phyloP scores from a whole-genome alignment of 2,329 filamentous ascomycete species.

The Ceratocystis colombiana region DNA sequence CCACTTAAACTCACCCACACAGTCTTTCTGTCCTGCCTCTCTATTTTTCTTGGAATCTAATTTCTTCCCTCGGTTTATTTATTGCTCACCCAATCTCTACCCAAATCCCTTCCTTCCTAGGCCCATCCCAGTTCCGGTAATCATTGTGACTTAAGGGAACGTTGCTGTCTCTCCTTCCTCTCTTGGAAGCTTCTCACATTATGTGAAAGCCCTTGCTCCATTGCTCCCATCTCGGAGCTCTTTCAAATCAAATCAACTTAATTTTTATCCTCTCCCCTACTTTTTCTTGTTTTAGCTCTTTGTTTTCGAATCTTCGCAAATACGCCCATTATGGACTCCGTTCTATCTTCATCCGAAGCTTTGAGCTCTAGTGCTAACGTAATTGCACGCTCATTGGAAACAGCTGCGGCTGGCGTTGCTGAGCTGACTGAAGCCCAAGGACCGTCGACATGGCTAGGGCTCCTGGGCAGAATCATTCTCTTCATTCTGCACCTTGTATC shows the following conservation, averaged over 20 bases:
- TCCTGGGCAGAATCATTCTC: constrained; percentile 47
- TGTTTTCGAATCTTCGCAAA: neutral
- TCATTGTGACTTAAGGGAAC: constrained; percentile 13
- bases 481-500: constrained; percentile 47
- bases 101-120: neutral
- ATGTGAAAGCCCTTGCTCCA: constrained; percentile 22
- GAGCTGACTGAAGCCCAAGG: constrained; percentile 20
- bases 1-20: constrained; percentile 23
- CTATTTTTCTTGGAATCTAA: constrained; percentile 4
- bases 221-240: constrained; percentile 25
- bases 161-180: constrained; percentile 10
- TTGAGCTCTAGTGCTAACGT: constrained; percentile 11
- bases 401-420: constrained; percentile 18
- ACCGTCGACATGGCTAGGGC: constrained; percentile 47
- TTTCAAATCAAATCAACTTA: neutral
- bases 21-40: constrained; percentile 21
- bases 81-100: constrained; percentile 1
- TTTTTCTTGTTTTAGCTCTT: neutral
- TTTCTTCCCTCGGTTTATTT: constrained; percentile 4
- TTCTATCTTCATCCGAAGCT: neutral
- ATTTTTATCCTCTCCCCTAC: neutral
- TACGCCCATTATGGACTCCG: constrained; percentile 1
- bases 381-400: constrained; percentile 17
- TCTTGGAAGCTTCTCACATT: constrained; percentile 18
- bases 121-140: constrained; percentile 3